These are phyloP conservation scores for Diophrys sp. DNA, from an alignment of 73 alveolate genomes.

Conservation along the genomic window DNA sequence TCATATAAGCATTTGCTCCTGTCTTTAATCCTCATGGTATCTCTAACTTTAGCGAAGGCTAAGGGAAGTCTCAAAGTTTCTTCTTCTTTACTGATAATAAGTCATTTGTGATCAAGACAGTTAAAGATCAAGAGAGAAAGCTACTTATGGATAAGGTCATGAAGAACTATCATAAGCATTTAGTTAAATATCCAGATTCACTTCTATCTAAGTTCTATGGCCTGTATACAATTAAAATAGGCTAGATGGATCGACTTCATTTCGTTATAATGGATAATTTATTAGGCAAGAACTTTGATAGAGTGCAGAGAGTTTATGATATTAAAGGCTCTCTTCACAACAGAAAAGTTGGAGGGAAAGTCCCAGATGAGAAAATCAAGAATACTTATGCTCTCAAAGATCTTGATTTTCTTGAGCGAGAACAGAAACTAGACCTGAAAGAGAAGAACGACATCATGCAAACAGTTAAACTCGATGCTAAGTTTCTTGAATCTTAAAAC, in stretches of 20 bases:
- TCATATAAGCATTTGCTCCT: conserved; percentile 41
- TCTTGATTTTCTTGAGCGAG: conserved; percentile 11
- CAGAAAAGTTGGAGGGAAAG: conserved; percentile 27
- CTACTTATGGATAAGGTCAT: conserved; percentile 19
- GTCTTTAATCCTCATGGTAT: conserved; percentile 32
- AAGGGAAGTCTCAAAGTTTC: conserved; percentile 46
- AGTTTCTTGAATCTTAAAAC: conserved; percentile 13
- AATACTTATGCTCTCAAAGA: conserved; percentile 31
- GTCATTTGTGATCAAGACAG: conserved; percentile 34
- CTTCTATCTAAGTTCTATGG: conserved; percentile 47
- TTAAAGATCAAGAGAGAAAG: conserved; percentile 32
- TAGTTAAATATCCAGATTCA: conserved; percentile 20
- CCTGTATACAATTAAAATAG: conserved; percentile 31
- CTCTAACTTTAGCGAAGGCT: conserved; percentile 37
- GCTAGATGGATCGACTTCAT: conserved; percentile 25
- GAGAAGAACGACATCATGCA: conserved; percentile 8
- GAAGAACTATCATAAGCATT: conserved; percentile 32
- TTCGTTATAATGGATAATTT: conserved; percentile 52
- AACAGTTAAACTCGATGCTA: conserved; percentile 11
- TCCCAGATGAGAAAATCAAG: conserved; percentile 5
- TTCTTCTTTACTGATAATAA: conserved; percentile 50
- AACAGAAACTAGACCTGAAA: conserved; percentile 9
- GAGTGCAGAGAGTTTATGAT: conserved; percentile 16
- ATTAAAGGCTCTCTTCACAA: conserved; percentile 42
- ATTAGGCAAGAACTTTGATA: conserved; percentile 23